Evolutionary conservation across 495 filamentous ascomycete genomes (phyloP), one percentile per base, ranked within the genome.

Genomic region (Cenococcum geophilum): DNA sequence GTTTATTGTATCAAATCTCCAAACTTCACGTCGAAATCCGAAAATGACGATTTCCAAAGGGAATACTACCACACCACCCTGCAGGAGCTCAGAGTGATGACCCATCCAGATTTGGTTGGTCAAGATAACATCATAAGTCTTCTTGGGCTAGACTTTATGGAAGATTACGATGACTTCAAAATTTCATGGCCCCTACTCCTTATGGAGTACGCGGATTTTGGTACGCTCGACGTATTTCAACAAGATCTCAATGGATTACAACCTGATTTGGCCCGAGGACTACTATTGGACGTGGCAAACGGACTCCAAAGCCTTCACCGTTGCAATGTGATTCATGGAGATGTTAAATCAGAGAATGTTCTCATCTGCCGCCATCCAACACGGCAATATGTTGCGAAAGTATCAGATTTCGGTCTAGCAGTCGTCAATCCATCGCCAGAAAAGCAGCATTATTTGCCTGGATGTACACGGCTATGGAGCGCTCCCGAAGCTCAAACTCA

Each of bases 261-360:
- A 10, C 35, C 34, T n/a, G 14, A n/a, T 8, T 14, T 42, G 20
- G n/a, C 36, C 5, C 36, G 37, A 12, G 43, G 25, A 4, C 55
- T 57, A 1, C 25, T 57, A 27, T 21, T 57, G 11, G 55, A 57
- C 36, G 36, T 57, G 20, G 37, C 55, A 21, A 6, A 18, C 2
- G 55, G 34, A n/a, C 55, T 57, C 20, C n/a, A 45, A 21, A 27
- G n/a, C 22, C 55, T 57, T 16, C 55, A 57, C 25, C 37, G 25
- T 5, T 57, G 55, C 25, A 57, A 57, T 57, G 42, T 57, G 16
- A 57, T 57, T n/a, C 55, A 57, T 27, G 55, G 55, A 9, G 55
- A 57, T 57, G 37, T 57, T 3, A 57, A 57, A 23, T 57, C 55
- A 18, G 55, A 57, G 36, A 57, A 57, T 45, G 55, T 57, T 2